phyloP scores from a whole-genome alignment of 306 rosid genomes.

The Citrullus mucosospermus region DNA sequence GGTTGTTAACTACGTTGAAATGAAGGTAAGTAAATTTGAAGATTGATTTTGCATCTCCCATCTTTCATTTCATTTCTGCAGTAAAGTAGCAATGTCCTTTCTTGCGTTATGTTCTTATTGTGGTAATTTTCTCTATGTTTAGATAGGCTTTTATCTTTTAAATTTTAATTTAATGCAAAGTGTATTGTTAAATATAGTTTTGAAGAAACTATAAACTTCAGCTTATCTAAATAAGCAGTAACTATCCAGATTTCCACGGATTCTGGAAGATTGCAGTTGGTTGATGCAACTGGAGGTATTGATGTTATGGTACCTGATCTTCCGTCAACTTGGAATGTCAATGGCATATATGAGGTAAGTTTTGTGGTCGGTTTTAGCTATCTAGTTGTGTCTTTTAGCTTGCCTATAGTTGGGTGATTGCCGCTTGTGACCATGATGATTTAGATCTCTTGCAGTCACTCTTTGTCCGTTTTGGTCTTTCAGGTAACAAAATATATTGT shows the following conservation, averaged over 20 bases:
- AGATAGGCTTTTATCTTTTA: neutral
- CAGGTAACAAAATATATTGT: conserved; percentile 62
- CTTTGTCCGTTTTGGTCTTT: conserved; percentile 15
- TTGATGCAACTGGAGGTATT: conserved; percentile 72
- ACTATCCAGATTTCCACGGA: conserved; percentile 42
- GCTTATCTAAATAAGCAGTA: conserved; percentile 8
- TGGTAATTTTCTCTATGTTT: neutral
- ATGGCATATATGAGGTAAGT: conserved; percentile 53
- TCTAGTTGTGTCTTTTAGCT: neutral
- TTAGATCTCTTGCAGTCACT: conserved; percentile 6
- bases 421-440: neutral
- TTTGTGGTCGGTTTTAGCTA: neutral
- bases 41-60: neutral
- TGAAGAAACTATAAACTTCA: neutral
- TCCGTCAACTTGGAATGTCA: conserved; percentile 52
- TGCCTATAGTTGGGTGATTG: neutral
- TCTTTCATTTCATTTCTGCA: neutral
- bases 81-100: neutral
- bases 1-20: neutral
- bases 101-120: neutral
- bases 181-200: neutral
- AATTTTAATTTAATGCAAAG: neutral
- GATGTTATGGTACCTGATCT: conserved; percentile 81
- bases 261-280: conserved; percentile 68
- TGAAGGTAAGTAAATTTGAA: neutral